These are phyloP conservation scores for Pestalotiopsis sp. DNA, from an alignment of 2,329 filamentous ascomycete genomes.

Conservation along the genomic window DNA sequence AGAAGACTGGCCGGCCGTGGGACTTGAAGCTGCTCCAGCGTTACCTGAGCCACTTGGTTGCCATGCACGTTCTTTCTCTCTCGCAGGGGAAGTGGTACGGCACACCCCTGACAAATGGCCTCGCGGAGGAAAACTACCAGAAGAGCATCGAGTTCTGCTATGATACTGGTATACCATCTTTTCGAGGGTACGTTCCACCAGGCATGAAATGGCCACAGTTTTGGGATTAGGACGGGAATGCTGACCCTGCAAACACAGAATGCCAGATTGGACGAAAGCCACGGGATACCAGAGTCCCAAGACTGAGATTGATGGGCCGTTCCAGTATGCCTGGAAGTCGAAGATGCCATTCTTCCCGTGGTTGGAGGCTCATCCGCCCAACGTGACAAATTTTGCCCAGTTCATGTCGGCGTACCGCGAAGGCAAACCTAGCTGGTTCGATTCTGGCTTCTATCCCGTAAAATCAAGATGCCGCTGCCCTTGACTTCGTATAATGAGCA, in stretches of 20 bases:
- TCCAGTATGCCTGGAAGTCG: not conserved
- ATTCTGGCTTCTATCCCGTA: conserved; percentile 3
- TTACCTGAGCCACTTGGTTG: conserved; percentile 8
- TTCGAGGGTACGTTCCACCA: not conserved
- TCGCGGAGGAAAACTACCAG: conserved; percentile 40
- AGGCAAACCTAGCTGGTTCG: conserved; percentile 4
- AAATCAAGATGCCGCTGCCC: no score
- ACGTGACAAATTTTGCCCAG: not conserved
- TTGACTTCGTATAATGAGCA: no score
- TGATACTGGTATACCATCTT: not conserved
- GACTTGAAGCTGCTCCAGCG: conserved; percentile 1
- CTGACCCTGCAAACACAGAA: not conserved
- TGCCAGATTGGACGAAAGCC: not conserved
- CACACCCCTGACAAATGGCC: conserved; percentile 35
- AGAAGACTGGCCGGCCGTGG: not conserved
- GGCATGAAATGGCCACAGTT: no score
- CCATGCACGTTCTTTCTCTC: conserved; percentile 7
- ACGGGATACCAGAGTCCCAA: not conserved
- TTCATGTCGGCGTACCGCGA: conserved; percentile 4
- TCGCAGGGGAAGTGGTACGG: not conserved
- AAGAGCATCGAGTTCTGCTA: conserved; percentile 33
- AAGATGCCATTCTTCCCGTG: conserved; percentile 1
- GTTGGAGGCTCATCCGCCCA: not conserved
- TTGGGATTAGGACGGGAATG: not conserved
- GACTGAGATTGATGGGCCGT: not conserved